A percentile compares a stretch with the other conserved stretches of the same genome.
Conservation (phyloP, 1,139 yeast species). For the Arxiozyma telluris region DNA sequence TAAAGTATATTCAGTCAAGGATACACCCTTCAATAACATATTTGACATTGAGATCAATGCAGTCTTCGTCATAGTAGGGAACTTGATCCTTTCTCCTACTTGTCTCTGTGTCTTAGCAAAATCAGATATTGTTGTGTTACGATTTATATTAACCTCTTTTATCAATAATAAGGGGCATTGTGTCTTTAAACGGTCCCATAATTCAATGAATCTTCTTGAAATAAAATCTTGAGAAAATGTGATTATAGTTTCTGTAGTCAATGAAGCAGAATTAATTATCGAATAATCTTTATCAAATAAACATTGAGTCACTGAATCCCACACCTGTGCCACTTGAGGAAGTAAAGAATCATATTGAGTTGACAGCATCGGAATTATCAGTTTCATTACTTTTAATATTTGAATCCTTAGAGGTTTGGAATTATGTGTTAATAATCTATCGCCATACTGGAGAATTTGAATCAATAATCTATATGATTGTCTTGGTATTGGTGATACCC, state of each 20-base stretch:
- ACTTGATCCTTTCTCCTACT: constrained; percentile 2
- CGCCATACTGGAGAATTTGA: constrained; percentile 60
- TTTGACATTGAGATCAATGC: constrained; percentile 17
- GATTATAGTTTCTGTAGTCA: constrained; percentile 34
- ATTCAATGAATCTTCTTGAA: constrained; percentile 37
- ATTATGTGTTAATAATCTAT: constrained; percentile 60
- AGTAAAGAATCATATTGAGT: constrained; percentile 49
- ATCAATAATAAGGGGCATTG: constrained; percentile 18
- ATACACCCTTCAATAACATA: constrained; percentile 23
- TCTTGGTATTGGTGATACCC: constrained; percentile 61
- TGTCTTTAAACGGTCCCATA: constrained; percentile 34
- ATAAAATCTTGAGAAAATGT: constrained; percentile 44
- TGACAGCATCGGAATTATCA: constrained; percentile 53
- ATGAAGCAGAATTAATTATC: constrained; percentile 32
- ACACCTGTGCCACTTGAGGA: constrained; percentile 59
- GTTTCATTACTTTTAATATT: constrained; percentile 44
- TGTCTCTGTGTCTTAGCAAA: constrained; percentile 6
- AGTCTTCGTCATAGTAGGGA: constrained; percentile 18
- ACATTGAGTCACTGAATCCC: constrained; percentile 49
- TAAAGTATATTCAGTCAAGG: constrained; percentile 15
- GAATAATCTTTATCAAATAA: constrained; percentile 35
- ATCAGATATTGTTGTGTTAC: background rate
- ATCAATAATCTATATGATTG: constrained; percentile 49
- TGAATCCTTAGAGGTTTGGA: constrained; percentile 49
- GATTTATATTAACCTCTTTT: constrained; percentile 6